Conservation (phyloP, 345 rosid species). For the Cardamine resedifolia region DNA sequence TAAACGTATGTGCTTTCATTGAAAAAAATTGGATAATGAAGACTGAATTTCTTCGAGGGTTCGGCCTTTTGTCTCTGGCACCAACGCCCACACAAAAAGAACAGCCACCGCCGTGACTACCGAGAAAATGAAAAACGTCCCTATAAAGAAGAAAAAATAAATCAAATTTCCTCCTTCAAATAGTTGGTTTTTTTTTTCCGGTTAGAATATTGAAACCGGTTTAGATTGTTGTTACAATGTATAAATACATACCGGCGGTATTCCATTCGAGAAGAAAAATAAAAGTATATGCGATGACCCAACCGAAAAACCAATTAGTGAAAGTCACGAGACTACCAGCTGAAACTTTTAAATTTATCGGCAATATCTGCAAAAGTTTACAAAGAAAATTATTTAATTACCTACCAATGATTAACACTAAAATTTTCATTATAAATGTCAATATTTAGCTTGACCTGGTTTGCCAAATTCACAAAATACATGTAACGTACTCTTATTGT, state of each 20-base stretch:
- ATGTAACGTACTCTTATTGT: not conserved
- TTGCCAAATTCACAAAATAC: not conserved
- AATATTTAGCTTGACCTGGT: not conserved
- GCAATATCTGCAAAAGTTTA: not conserved
- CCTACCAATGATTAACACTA: not conserved
- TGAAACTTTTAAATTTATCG: not conserved
- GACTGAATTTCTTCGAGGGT: slow-evolving; percentile 69
- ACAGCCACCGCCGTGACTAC: slow-evolving; percentile 39
- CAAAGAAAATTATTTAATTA: not conserved
- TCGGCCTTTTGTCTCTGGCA: slow-evolving; percentile 67
- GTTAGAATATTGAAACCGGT: not conserved
- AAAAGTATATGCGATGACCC: not conserved
- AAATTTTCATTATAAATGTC: not conserved
- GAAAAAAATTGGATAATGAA: slow-evolving; percentile 18
- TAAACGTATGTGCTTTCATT: not conserved
- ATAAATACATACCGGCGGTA: not conserved
- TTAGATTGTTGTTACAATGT: no score
- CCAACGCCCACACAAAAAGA: slow-evolving; percentile 52
- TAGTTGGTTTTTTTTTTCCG: no score
- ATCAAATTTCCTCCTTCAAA: not conserved
- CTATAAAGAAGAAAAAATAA: slow-evolving; percentile 40
- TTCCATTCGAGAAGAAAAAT: not conserved
- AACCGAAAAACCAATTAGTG: not conserved
- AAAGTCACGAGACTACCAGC: not conserved
- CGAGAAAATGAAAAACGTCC: slow-evolving; percentile 56